Conservation (phyloP, 164 flowering plant species). For the Liriodendron chinense region DNA sequence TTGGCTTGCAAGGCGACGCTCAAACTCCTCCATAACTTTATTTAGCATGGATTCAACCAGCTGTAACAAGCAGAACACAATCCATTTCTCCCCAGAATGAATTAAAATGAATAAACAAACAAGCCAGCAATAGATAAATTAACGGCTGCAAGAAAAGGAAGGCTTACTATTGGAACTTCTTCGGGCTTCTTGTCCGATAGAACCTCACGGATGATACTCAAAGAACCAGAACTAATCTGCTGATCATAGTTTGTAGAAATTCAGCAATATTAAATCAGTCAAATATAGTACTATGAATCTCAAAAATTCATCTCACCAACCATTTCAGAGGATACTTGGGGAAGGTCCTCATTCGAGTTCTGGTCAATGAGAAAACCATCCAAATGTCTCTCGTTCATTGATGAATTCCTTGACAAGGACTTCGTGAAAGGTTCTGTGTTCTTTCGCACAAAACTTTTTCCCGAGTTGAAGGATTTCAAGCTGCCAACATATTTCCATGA, state of each 20-base stretch:
- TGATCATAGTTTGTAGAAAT: slow-evolving; percentile 14
- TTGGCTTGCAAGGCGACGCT: slow-evolving; percentile 53
- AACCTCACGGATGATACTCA: slow-evolving; percentile 65
- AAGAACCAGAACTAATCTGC: slow-evolving; percentile 54
- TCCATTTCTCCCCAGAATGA: background rate
- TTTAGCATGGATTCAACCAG: slow-evolving; percentile 73
- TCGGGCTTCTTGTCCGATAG: slow-evolving; percentile 83
- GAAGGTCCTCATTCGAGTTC: slow-evolving; percentile 15
- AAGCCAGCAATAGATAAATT: background rate
- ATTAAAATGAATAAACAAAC: background rate
- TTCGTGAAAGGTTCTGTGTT: slow-evolving; percentile 77
- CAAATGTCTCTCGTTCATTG: slow-evolving; percentile 45
- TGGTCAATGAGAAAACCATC: slow-evolving; percentile 11
- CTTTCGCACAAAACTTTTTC: slow-evolving; percentile 64
- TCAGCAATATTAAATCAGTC: background rate
- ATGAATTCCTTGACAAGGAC: slow-evolving; percentile 56
- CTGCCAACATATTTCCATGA: slow-evolving; percentile 84
- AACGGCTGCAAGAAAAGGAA: background rate
- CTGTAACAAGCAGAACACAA: slow-evolving; percentile 31
- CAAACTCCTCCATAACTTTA: slow-evolving; percentile 84
- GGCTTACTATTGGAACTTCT: slow-evolving; percentile 79
- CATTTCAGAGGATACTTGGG: slow-evolving; percentile 51
- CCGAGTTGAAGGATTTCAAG: slow-evolving; percentile 45
- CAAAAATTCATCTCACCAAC: slow-evolving; percentile 43
- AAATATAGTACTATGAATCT: background rate